These are phyloP conservation scores for Discostella pseudostelligera DNA, from an alignment of 108 stramenopile species.

Conservation along the genomic window DNA sequence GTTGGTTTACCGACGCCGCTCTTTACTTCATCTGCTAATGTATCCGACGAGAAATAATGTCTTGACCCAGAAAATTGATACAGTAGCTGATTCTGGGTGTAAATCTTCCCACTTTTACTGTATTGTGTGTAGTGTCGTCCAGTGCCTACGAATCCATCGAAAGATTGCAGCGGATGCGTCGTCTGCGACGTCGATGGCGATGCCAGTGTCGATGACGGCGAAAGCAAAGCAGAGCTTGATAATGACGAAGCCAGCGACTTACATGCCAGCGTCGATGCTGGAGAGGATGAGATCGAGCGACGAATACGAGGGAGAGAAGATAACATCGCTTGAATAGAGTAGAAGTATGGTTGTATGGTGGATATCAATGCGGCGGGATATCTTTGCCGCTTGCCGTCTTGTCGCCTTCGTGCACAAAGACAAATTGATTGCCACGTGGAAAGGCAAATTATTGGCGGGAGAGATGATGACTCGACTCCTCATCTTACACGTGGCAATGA, in stretches of 20 bases:
- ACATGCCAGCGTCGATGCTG: neutral
- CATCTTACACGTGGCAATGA: too few relatives aligned
- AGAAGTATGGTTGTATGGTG: too few relatives aligned
- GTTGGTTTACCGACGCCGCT: too few relatives aligned
- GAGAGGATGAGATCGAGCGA: neutral
- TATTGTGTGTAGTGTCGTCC: too few relatives aligned
- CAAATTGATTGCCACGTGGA: too few relatives aligned
- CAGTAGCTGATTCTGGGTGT: neutral
- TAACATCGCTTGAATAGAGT: slow-evolving; percentile 1
- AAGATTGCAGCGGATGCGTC: neutral
- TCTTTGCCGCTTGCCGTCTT: too few relatives aligned
- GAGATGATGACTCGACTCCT: too few relatives aligned
- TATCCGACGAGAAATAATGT: slow-evolving; percentile 6
- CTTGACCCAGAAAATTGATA: neutral
- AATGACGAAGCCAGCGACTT: neutral
- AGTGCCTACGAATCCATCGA: neutral
- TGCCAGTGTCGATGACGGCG: too few relatives aligned
- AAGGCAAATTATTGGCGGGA: too few relatives aligned
- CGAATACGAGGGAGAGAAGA: slow-evolving; percentile 15
- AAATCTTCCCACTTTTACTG: neutral
- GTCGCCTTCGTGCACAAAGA: too few relatives aligned
- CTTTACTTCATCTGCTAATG: too few relatives aligned
- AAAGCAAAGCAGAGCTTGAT: neutral
- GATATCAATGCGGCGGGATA: too few relatives aligned
- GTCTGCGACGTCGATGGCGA: neutral